Percentiles rank a stretch among this genome's conserved stretches.
phyloP scores from a whole-genome alignment of 257 asterid species.

The Orobanche coerulescens region DNA sequence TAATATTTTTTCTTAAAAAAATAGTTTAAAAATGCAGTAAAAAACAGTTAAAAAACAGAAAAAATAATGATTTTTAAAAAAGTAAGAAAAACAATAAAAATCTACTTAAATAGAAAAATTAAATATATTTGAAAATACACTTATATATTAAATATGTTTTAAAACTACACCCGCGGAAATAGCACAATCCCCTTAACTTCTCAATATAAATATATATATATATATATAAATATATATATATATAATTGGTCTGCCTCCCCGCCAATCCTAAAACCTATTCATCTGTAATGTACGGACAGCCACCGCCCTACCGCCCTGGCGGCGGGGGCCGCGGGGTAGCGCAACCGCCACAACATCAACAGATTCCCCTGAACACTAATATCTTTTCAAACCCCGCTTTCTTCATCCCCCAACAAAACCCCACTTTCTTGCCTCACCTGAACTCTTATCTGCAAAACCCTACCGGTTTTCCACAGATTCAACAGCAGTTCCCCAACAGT shows the following conservation, averaged over 20 bases:
- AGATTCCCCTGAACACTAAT: conserved; percentile 28
- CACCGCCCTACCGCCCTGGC: conserved; percentile 25
- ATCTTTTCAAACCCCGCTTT: conserved; percentile 26
- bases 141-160: too few relatives aligned
- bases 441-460: conserved; percentile 43
- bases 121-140: too few relatives aligned
- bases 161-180: too few relatives aligned
- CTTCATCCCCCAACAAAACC: conserved; percentile 26
- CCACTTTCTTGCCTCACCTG: conserved; percentile 22
- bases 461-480: conserved; percentile 22
- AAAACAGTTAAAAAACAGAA: too few relatives aligned
- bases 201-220: too few relatives aligned
- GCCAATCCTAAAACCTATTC: neutral
- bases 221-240: neutral
- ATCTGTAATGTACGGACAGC: conserved; percentile 25
- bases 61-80: too few relatives aligned
- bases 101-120: too few relatives aligned
- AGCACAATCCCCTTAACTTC: too few relatives aligned
- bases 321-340: conserved; percentile 33
- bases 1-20: too few relatives aligned
- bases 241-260: conserved; percentile 17
- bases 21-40: too few relatives aligned
- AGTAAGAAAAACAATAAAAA: too few relatives aligned
- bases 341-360: conserved; percentile 26
- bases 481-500: conserved; percentile 23